Evolutionary conservation across 768 basidiomycete genomes (phyloP).

Genomic region (Boletus vermiculosoides): DNA sequence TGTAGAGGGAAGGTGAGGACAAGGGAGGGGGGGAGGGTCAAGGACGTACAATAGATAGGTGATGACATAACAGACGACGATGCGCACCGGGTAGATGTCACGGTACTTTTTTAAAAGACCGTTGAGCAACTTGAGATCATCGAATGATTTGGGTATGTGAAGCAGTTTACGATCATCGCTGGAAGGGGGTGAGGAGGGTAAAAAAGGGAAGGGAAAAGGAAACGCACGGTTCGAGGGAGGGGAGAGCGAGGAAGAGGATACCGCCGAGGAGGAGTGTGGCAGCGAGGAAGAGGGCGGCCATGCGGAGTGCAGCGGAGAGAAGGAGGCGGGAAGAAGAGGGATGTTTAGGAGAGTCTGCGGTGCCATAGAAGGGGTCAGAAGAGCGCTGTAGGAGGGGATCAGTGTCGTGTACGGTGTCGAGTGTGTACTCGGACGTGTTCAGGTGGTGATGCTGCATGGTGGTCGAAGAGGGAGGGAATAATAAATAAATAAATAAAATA

Average conservation of each 20-base stretch:
- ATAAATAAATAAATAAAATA: background rate
- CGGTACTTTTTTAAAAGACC: conserved; percentile 87
- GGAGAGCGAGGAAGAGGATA: conserved; percentile 78
- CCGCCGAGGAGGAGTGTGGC: conserved; percentile 71
- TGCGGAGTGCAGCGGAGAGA: conserved; percentile 80
- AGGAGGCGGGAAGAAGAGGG: conserved; percentile 57
- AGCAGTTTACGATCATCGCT: conserved; percentile 76
- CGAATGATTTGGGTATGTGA: conserved; percentile 85
- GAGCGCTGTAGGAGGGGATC: conserved; percentile 37
- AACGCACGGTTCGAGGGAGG: conserved; percentile 73
- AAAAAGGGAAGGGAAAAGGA: background rate
- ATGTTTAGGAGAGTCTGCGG: conserved; percentile 38
- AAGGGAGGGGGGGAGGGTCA: background rate
- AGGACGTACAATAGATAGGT: conserved; percentile 87
- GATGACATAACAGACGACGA: conserved; percentile 82
- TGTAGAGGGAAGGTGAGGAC: conserved; percentile 33
- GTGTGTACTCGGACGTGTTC: conserved; percentile 58
- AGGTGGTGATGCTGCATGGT: conserved; percentile 27
- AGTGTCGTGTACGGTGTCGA: conserved; percentile 51
- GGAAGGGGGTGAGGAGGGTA: conserved; percentile 11
- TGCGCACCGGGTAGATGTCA: conserved; percentile 80
- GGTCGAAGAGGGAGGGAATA: background rate
- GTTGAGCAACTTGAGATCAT: conserved; percentile 83
- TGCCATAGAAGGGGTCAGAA: conserved; percentile 43
- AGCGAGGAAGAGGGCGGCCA: conserved; percentile 71